Evolutionary conservation across 129 eudicot species (phyloP), one percentile per base, ranked within the genome.

Genomic region (Escallonia herrerae): DNA sequence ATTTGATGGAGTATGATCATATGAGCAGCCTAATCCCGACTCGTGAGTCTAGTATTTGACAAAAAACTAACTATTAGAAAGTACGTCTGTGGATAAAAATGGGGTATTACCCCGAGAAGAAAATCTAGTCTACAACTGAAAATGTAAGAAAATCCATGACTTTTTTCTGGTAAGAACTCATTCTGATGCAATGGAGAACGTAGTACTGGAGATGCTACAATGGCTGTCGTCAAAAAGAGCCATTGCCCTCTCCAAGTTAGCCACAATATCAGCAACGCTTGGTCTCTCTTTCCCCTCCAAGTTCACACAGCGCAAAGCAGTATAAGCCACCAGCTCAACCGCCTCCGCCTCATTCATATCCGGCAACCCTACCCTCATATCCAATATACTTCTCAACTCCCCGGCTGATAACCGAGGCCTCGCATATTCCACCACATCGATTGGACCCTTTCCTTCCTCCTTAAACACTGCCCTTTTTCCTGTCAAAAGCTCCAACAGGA

Each of bases 191-290:
- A 38, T 39, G 10, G 62, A 58, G 43, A 58, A 72, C 56, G 53
- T 45, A 38, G 64, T 58, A 76, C 79, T 76, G 63, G 84, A 82
- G 71, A 74, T 60, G 51, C 79, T 75, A 59, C 74, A 71, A 79
- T 67, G 70, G 59, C 76, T 68, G 11, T 62, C 83, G 12, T 70
- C 67, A 63, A 73, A 80, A 47, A 76, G 62, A n/a, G 76, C 76
- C 72, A 80, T 63, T 41, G 89, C 89, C 63, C 76, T 80, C 66
- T 83, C 86, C 76, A 83, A 67, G 45, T 80, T 83, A 37, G 77
- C 63, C 61, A 83, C 85, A 40, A 83, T 76, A 40, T 80, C 85
- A 53, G 68, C 63, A 82, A 83, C 80, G 5, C 59, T 69, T 49
- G 89, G 89, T 62, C 89, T 73, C 64, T 76, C 69, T 62, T 63